Base-by-base conservation (phyloP, 352 stramenopile genomes). In the Pythium plurisporium region DNA sequence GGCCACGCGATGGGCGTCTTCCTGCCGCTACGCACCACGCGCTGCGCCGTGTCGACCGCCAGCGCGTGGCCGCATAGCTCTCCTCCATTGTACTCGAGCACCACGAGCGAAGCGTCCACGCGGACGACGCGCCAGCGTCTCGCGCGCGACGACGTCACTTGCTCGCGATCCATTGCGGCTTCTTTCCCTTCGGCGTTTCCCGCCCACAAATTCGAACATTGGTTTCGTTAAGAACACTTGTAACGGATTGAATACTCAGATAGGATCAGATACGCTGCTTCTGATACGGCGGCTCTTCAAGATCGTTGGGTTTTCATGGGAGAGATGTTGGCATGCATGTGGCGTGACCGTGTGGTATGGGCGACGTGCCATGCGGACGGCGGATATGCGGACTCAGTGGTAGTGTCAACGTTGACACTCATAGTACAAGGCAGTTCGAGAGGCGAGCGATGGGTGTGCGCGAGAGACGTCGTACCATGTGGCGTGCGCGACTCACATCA, bases 271-370 rank as follows among this genome's bases (percentile, higher is more conserved):
- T 40, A 2, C 55, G 8, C 74, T 59, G 0, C 70, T 89, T 87
- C 52, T 91, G 80, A 53, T 71, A 81, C 10, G 89, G 68, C 34
- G 84, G 89, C 29, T 27, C 31, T 53, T 53, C 29, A 57, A 49
- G 50, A 57, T 57, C 50, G 7, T 5, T 19, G n/a, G n/a, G n/a
- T n/a, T n/a, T 26, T 37, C 29, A 36, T 30, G 48, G 48, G 20
- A 47, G 48, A 56, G 48, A 23, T 37, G 38, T 7, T 42, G 36
- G 40, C 19, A n/a, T n/a, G n/a, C 40, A 38, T 51, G 26, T 38
- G 36, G 23, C 1, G 7, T 33, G n/a, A n/a, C n/a, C n/a, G n/a
- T n/a, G n/a, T n/a, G 15, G 30, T 25, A 17, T n/a, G 61, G 43
- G 75, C 75, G 92, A 23, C 67, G 71, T 61, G 72, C 43, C n/a